These are phyloP conservation scores for Stachybotrys elegans DNA, from an alignment of 2,329 filamentous ascomycete genomes.

Conservation along the genomic window DNA sequence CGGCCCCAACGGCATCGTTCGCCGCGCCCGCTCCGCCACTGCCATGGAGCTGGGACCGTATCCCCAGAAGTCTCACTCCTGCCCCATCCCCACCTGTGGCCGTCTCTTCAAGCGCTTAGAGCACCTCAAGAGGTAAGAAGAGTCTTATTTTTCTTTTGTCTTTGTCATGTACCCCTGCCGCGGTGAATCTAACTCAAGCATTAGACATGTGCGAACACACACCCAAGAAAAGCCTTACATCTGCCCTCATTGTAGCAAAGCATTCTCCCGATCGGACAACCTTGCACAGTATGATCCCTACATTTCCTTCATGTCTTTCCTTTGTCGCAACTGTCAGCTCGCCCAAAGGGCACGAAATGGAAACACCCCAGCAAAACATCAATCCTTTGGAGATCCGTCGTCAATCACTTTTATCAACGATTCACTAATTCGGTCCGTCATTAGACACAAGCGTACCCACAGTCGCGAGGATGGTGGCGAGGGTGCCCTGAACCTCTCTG, in stretches of 20 bases:
- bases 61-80: conserved; percentile 96
- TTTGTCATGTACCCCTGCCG: neutral
- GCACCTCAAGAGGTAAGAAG: conserved; percentile 92
- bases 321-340: conserved; percentile 7
- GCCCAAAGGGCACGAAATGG: neutral
- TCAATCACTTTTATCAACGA: conserved; percentile 11
- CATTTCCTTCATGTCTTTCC: conserved; percentile 31
- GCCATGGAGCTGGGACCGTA: conserved; percentile 96
- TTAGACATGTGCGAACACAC: conserved; percentile 96
- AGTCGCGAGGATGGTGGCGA: conserved; percentile 60
- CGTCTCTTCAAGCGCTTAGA: conserved; percentile 98
- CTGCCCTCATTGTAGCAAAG: conserved; percentile 97
- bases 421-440: conserved; percentile 10
- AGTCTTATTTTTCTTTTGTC: conserved; percentile 33
- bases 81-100: conserved; percentile 96
- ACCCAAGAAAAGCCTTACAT: conserved; percentile 98
- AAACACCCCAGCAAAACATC: neutral
- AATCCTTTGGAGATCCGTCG: neutral
- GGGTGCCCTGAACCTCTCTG: conserved; percentile 57
- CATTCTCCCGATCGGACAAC: conserved; percentile 97
- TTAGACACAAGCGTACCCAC: conserved; percentile 76
- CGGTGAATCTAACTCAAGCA: conserved; percentile 11
- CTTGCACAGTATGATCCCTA: conserved; percentile 80
- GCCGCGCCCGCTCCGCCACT: conserved; percentile 87
- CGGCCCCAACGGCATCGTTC: conserved; percentile 70